These are phyloP conservation scores for Lentinus brumalis DNA, from an alignment of 768 basidiomycete genomes.

Conservation along the genomic window DNA sequence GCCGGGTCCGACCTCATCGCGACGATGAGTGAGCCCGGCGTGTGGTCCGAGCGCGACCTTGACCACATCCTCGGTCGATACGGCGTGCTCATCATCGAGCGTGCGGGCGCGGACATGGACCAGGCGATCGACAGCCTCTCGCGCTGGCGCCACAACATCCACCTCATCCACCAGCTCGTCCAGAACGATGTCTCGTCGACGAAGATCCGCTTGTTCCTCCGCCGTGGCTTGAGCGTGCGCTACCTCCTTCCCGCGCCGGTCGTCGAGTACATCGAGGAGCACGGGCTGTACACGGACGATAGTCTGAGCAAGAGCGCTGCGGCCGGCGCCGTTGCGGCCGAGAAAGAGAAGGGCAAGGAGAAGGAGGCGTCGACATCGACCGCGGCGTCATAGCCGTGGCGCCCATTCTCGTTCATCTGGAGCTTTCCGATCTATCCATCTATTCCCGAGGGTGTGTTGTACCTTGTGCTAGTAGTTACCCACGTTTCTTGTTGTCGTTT, in stretches of 20 bases:
- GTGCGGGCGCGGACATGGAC: constrained; percentile 90
- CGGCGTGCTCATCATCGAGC: constrained; percentile 93
- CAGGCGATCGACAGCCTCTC: constrained; percentile 76
- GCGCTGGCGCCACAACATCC: constrained; percentile 81
- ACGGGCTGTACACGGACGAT: constrained; percentile 77
- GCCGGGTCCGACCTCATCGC: constrained; percentile 98
- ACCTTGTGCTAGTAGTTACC: not conserved
- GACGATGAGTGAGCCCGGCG: constrained; percentile 98
- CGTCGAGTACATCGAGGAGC: constrained; percentile 90
- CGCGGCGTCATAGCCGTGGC: constrained; percentile 3
- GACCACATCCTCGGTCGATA: constrained; percentile 96
- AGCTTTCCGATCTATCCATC: not conserved
- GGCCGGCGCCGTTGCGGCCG: constrained; percentile 25
- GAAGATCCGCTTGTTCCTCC: constrained; percentile 81
- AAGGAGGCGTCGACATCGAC: constrained; percentile 26
- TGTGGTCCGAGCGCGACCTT: constrained; percentile 93
- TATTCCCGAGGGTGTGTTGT: not conserved
- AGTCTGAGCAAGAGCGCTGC: constrained; percentile 34
- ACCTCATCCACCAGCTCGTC: constrained; percentile 91
- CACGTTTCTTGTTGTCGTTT: not conserved
- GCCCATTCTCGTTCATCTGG: not conserved
- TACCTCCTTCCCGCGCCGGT: constrained; percentile 92
- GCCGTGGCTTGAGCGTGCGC: constrained; percentile 79
- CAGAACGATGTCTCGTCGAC: constrained; percentile 98
- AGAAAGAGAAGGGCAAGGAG: constrained; percentile 41